Percentiles rank a stretch among this genome's conserved stretches.
phyloP scores from a whole-genome alignment of 169 alveolate genomes.

The Eimeria acervulina region DNA sequence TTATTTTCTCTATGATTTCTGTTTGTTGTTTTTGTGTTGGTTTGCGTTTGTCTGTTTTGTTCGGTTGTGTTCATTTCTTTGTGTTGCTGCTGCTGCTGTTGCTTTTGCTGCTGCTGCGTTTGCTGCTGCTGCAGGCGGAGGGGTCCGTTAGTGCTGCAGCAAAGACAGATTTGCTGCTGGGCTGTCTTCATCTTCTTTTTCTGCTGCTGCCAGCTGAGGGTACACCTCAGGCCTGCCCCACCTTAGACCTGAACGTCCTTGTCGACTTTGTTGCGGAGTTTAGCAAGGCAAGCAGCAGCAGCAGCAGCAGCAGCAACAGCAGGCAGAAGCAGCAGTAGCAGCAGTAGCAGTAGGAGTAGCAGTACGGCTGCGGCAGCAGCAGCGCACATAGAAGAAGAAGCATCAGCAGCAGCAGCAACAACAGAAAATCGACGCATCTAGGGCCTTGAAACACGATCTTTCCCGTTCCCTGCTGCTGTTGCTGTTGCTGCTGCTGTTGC shows the following conservation, averaged over 20 bases:
- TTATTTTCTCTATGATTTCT: too few species aligned
- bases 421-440: too few species aligned
- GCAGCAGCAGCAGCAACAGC: neutral
- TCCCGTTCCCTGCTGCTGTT: too few species aligned
- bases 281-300: conserved; percentile 7
- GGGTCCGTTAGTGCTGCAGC: neutral
- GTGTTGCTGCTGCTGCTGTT: conserved; percentile 6
- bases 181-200: neutral
- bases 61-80: too few species aligned
- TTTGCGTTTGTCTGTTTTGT: neutral
- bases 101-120: neutral
- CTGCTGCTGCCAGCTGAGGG: neutral
- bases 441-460: too few species aligned
- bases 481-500: too few species aligned
- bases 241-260: neutral
- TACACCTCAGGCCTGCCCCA: neutral
- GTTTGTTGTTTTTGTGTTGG: neutral
- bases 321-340: conserved; percentile 28
- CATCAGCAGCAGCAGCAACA: too few species aligned
- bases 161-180: conserved; percentile 32
- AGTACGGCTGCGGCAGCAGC: too few species aligned
- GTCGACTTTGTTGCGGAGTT: conserved; percentile 20
- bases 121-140: conserved; percentile 33
- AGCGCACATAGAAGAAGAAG: too few species aligned
- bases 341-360: conserved; percentile 38